Base-by-base conservation (phyloP, 1,284 basidiomycete genomes). In the Ustilago nuda region DNA sequence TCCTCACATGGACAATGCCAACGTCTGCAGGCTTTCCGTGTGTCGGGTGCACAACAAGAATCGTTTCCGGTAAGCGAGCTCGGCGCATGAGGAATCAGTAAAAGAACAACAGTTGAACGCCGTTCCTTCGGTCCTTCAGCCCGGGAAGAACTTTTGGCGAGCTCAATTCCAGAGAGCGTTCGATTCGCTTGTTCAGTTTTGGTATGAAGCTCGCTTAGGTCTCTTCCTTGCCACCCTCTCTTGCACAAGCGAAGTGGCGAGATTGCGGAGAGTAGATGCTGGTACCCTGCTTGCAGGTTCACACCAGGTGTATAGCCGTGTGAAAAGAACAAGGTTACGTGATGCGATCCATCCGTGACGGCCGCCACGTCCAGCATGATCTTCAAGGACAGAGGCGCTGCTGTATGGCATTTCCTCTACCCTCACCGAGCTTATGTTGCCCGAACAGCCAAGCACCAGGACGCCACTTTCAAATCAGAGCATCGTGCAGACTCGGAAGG, bases 131-230 rank as follows among this genome's bases (percentile, higher is more conserved):
- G 11, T 19, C 48, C 8, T 15, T 13, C 8, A 23, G 27, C 48
- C 15, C 56, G 45, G 45, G 43, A 58, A 60, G 36, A 60, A 59
- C 57, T 51, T 41, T 50, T 32, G 15, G 56, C 57, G 56, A 66
- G 53, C 36, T 43, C 41, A 52, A 54, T 37, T 54, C 39, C 58
- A 52, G 50, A 54, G 51, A 37, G 39, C 39, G 46, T 59, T 52
- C 37, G 11, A 61, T 43, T 56, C 39, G 30, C 32, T 32, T 30
- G 9, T 17, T 41, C 23, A 27, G 23, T 27, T 27, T 27, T n/a
- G 17, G 43, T 19, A 45, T 17, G n/a, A 45, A 15, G 33, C 57
- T 59, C 57, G 57, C 57, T 51, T 59, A 39, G n/a, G 4, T 33
- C 19, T 52, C 17, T 23, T 37, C 23, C 52, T 54, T 37, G n/a